Evolutionary conservation across 345 rosid species (phyloP).

Genomic region (Pelargonium nanum): DNA sequence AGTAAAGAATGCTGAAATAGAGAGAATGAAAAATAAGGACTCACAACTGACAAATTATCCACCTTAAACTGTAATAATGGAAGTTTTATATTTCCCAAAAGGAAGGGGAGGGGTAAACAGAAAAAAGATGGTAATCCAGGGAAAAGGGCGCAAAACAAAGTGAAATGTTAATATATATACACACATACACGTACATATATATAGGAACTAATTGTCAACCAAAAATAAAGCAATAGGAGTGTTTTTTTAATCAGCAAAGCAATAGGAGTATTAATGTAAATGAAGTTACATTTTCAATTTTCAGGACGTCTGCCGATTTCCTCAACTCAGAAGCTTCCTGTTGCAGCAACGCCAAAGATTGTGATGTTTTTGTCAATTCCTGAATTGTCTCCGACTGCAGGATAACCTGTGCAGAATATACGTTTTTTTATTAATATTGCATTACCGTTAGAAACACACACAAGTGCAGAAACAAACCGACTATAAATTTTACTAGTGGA

Average conservation of each 20-base stretch:
- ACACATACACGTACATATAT: not conserved
- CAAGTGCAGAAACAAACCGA: no score
- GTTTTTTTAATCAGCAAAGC: not conserved
- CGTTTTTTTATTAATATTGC: no score
- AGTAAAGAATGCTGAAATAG: no score
- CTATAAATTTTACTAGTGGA: no score
- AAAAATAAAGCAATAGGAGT: not conserved
- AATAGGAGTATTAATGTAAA: not conserved
- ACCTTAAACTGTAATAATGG: no score
- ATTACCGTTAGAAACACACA: no score
- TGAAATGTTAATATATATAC: no score
- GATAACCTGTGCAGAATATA: conserved; percentile 46
- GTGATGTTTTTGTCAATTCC: conserved; percentile 81
- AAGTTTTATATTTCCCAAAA: no score
- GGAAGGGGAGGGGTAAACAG: not conserved
- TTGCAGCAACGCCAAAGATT: conserved; percentile 57
- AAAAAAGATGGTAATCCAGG: not conserved
- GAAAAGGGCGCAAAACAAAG: not conserved
- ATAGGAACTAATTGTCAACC: no score
- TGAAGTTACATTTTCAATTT: conserved; percentile 53
- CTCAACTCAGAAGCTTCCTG: conserved; percentile 66
- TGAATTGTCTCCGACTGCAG: conserved; percentile 93
- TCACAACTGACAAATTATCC: no score
- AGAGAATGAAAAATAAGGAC: no score
- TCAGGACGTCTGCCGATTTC: conserved; percentile 45